Evolutionary conservation across 2,329 filamentous ascomycete species (phyloP), one percentile per base, ranked within the genome.

Genomic region (Colletotrichum sp.): DNA sequence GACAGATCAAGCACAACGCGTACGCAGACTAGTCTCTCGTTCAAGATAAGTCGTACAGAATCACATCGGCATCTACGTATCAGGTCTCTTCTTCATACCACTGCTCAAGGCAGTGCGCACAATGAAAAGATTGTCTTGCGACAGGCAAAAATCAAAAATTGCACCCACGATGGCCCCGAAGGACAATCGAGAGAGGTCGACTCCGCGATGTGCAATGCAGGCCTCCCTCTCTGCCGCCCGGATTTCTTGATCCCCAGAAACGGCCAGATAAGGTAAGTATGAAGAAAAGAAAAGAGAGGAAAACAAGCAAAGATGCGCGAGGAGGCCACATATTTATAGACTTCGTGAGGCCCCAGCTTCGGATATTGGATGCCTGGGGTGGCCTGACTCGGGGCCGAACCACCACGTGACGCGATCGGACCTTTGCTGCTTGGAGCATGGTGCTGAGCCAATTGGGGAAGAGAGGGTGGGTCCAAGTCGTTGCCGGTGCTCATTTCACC

Each of bases 251-350:
- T 82, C 87, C 81, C 81, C 82, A 80, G 6, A 34, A 34, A 78
- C 79, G 77, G 80, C 83, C 82, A 81, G 83, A 84, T 83, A 89
- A 89, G 86, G 86, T 88, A 89, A 89, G 87, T 89, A 89, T 89
- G 85, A 86, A 86, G 84, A 78, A 70, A 59, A 52, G 1, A 4
- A 10, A 18, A 24, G 36, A 18, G 36, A 39, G 26, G 36, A 61
- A 70, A 68, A 14, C 24, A 16, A 6, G 36, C 9, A 48, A 13
- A 43, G 30, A 14, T 0, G 55, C n/a, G 67, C 52, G 24, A n/a
- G 67, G 34, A 4, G 24, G 24, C 16, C 32, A 48, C 16, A 57
- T 24, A 52, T 69, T 32, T 69, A 69, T 60, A 69, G 52, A 28
- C 55, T 21, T 48, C 16, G 39, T 13, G 43, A 48, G 43, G 18